Conservation (phyloP, 441 rosid species). For the Adansonia madagascariensis region DNA sequence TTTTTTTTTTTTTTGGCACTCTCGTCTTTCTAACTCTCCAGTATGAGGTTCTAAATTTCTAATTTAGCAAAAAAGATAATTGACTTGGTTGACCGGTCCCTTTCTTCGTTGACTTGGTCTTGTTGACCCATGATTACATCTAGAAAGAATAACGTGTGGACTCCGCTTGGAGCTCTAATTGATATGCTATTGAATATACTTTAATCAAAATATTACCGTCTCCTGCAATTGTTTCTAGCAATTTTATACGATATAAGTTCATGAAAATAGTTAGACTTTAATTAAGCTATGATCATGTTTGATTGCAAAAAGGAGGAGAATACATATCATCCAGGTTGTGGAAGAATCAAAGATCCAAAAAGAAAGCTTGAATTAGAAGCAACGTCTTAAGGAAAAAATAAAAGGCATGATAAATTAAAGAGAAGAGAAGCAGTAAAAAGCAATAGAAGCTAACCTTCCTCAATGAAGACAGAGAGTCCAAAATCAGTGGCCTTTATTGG, state of each 20-base stretch:
- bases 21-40: background rate
- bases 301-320: background rate
- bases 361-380: background rate
- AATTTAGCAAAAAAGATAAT: constrained; percentile 1
- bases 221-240: background rate
- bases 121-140: constrained; percentile 30
- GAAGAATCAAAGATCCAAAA: background rate
- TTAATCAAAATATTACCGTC: background rate
- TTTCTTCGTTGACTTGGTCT: constrained; percentile 49
- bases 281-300: background rate
- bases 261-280: background rate
- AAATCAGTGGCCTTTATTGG: constrained; percentile 62
- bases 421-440: background rate
- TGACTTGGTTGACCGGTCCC: constrained; percentile 48
- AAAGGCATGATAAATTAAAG: background rate
- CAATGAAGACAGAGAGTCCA: constrained; percentile 70
- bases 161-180: constrained; percentile 3
- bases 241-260: background rate
- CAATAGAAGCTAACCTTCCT: constrained; percentile 46
- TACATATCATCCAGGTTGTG: background rate
- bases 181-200: background rate
- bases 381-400: background rate
- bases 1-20: background rate
- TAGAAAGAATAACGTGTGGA: constrained; percentile 9
- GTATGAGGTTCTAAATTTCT: background rate